phyloP scores from a whole-genome alignment of 192 early-diverging fungal genomes.

The Coemansia sp. region DNA sequence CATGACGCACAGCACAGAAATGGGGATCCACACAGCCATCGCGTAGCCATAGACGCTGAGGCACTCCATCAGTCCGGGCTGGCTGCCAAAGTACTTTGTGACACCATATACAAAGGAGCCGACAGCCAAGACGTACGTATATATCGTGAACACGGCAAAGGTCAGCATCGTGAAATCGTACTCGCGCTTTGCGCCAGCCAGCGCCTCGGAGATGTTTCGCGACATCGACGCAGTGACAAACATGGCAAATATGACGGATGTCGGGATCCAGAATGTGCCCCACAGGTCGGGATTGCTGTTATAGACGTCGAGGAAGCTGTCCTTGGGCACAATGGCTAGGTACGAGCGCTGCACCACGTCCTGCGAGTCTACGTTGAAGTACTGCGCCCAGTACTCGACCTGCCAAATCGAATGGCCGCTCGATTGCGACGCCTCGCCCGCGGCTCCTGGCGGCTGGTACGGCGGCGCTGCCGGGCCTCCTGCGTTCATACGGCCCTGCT shows the following conservation, averaged over 20 bases:
- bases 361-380: constrained; percentile 88
- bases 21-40: constrained; percentile 90
- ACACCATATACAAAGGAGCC: constrained; percentile 76
- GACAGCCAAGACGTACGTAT: constrained; percentile 72
- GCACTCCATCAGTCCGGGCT: constrained; percentile 83
- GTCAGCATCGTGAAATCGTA: constrained; percentile 83
- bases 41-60: constrained; percentile 89
- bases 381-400: constrained; percentile 84
- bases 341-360: constrained; percentile 73
- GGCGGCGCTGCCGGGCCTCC: constrained; percentile 32
- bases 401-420: constrained; percentile 73
- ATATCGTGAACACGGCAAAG: constrained; percentile 78
- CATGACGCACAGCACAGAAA: constrained; percentile 75
- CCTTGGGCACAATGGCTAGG: constrained; percentile 68
- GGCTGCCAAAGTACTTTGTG: constrained; percentile 82
- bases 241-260: constrained; percentile 92
- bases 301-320: constrained; percentile 78
- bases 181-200: constrained; percentile 56
- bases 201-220: constrained; percentile 72
- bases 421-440: constrained; percentile 8
- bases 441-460: constrained; percentile 24
- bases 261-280: constrained; percentile 98
- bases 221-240: constrained; percentile 93
- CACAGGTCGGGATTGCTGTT: constrained; percentile 89
- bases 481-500: constrained; percentile 36